phyloP scores from a whole-genome alignment of 2,329 filamentous ascomycete species.

The Colletotrichum paranaense region DNA sequence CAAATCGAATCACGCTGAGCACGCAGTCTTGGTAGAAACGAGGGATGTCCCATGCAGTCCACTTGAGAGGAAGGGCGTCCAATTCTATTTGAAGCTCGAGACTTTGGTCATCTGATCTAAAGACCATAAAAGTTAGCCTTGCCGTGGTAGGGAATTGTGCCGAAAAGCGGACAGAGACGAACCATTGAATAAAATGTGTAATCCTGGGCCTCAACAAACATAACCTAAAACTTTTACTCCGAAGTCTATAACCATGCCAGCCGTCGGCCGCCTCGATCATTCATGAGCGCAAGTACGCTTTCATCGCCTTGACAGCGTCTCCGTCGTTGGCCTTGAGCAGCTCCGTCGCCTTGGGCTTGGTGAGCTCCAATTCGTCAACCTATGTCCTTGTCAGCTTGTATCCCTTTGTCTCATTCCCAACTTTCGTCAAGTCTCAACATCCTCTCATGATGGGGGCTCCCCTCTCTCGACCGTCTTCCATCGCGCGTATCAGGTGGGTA shows the following conservation, averaged over 20 bases:
- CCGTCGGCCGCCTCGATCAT: not conserved
- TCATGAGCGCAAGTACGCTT: conserved; percentile 57
- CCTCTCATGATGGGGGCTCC: not conserved
- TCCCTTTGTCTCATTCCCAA: not conserved
- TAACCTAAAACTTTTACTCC: not conserved
- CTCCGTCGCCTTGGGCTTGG: conserved; percentile 79
- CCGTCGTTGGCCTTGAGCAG: conserved; percentile 79
- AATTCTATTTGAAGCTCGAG: not conserved
- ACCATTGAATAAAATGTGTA: conserved; percentile 21
- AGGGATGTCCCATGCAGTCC: not conserved
- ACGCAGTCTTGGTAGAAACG: not conserved
- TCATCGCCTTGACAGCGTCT: conserved; percentile 74
- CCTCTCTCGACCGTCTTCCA: not conserved
- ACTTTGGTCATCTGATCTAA: not conserved
- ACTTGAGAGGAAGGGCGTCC: not conserved
- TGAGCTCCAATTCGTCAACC: conserved; percentile 78
- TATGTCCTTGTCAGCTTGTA: conserved; percentile 41
- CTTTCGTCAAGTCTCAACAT: not conserved
- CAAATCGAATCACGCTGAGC: not conserved
- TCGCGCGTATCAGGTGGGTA: not conserved
- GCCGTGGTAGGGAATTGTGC: not conserved
- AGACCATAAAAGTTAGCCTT: not conserved
- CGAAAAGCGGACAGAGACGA: not conserved
- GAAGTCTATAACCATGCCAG: conserved; percentile 7
- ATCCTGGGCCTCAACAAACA: conserved; percentile 9